Base-by-base conservation (phyloP, 257 asterid genomes). In the Coffea canephora region DNA sequence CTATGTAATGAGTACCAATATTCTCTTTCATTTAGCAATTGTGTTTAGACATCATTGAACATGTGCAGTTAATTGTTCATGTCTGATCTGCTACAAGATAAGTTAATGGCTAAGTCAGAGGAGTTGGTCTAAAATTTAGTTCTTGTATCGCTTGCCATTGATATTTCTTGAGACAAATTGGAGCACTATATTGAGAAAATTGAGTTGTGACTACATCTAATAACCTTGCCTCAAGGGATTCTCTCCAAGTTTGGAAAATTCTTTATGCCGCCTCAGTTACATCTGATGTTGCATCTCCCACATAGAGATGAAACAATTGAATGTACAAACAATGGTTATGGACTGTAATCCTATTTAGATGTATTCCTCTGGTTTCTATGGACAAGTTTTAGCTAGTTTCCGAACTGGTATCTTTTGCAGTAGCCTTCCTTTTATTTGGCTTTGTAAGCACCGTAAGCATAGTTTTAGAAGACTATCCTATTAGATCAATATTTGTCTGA, bases 101-200 rank as follows among this genome's bases (percentile, higher is more conserved):
- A 31, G 34, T 31, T 31, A 31, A 31, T 31, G 34, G 34, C 34
- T 1, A 31, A 31, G 34, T 31, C 34, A 31, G 34, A 31, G 34
- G 34, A 31, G 34, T 31, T 1, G 34, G 34, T 31, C 34, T 31
- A 0, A 31, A 31, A 31, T 31, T 31, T 31, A 31, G 34, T 31
- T 31, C 34, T 31, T 31, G 34, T 31, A 31, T 31, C 34, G 1
- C 34, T 31, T 31, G 34, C 34, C 34, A 55, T 23, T 16, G 62
- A 54, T 14, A 1, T 54, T 3, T 54, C 5, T 54, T 16, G n/a
- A 46, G 16, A n/a, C 76, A 87, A 31, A 31, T 73, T 76, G 77
- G 83, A 88, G 87, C 87, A 89, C 80, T 72, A 85, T 82, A 78
- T 34, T 76, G 71, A 31, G 34, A 27, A 75, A 59, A n/a, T 76